Conservation (phyloP, 208 protist genomes). For the Naegleria lovaniensis region DNA sequence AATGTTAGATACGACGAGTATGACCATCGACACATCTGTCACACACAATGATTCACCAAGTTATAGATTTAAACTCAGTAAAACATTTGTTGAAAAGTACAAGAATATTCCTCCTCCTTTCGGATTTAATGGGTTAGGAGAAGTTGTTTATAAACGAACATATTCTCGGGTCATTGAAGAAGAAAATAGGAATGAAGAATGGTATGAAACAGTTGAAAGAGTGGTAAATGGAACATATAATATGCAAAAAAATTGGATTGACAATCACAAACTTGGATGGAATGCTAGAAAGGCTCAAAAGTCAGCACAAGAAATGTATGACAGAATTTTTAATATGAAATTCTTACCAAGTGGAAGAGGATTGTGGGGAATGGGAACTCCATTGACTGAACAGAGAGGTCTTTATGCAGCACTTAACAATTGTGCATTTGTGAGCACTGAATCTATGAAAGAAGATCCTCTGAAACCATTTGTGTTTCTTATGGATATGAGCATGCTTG, state of each 20-base stretch:
- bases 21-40: background rate
- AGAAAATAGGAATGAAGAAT: conserved; percentile 52
- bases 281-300: conserved; percentile 37
- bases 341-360: conserved; percentile 65
- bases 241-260: conserved; percentile 59
- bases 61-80: conserved; percentile 34
- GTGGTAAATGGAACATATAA: conserved; percentile 70
- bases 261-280: conserved; percentile 41
- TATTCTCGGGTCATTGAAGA: conserved; percentile 54
- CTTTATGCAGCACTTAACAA: conserved; percentile 71
- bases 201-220: conserved; percentile 66
- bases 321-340: conserved; percentile 66
- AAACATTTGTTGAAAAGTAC: conserved; percentile 37
- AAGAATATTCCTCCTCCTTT: conserved; percentile 38
- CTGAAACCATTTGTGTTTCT: conserved; percentile 62
- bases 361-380: conserved; percentile 67
- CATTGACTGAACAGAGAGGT: conserved; percentile 53
- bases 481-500: conserved; percentile 69
- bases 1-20: background rate
- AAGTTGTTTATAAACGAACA: conserved; percentile 59
- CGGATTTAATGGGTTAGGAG: conserved; percentile 57
- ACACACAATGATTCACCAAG: background rate
- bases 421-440: conserved; percentile 57
- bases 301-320: conserved; percentile 59
- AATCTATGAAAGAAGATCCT: conserved; percentile 28